Conservation (phyloP, 2,329 filamentous ascomycete species). For the Nemania abortiva region DNA sequence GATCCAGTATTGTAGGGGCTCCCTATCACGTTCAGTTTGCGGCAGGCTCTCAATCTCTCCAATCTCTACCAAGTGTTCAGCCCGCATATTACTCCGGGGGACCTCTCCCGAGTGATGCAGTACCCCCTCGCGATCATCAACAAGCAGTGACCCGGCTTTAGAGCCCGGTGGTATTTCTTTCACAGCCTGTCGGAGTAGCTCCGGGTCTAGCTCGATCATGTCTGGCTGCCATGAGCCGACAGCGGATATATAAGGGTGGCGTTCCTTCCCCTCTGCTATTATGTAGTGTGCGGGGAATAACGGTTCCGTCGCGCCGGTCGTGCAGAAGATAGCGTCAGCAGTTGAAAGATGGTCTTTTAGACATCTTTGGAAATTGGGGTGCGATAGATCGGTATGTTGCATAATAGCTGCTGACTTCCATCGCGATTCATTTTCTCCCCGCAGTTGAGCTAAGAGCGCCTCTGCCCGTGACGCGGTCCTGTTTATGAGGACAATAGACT, state of each 20-base stretch:
- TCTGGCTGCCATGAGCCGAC: slow-evolving; percentile 39
- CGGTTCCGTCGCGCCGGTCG: slow-evolving; percentile 23
- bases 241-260: slow-evolving; percentile 35
- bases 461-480: slow-evolving; percentile 30
- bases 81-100: slow-evolving; percentile 20
- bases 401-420: slow-evolving; percentile 30
- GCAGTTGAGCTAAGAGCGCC: slow-evolving; percentile 12
- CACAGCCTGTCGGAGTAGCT: slow-evolving; percentile 5
- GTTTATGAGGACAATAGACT: slow-evolving; percentile 28
- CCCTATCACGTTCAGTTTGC: neutral
- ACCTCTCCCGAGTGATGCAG: slow-evolving; percentile 33
- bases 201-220: slow-evolving; percentile 39
- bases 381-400: slow-evolving; percentile 17
- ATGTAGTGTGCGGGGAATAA: slow-evolving; percentile 30
- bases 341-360: slow-evolving; percentile 7
- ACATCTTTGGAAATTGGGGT: slow-evolving; percentile 17
- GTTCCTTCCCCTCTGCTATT: slow-evolving; percentile 13
- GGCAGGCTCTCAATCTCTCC: slow-evolving; percentile 25
- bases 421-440: slow-evolving; percentile 21
- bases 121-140: slow-evolving; percentile 34
- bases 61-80: slow-evolving; percentile 23
- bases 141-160: slow-evolving; percentile 28
- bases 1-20: slow-evolving; percentile 12
- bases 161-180: neutral
- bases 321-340: slow-evolving; percentile 36